Conservation (phyloP, 176 grass and related monocot genomes). For the Oryza rufipogon region DNA sequence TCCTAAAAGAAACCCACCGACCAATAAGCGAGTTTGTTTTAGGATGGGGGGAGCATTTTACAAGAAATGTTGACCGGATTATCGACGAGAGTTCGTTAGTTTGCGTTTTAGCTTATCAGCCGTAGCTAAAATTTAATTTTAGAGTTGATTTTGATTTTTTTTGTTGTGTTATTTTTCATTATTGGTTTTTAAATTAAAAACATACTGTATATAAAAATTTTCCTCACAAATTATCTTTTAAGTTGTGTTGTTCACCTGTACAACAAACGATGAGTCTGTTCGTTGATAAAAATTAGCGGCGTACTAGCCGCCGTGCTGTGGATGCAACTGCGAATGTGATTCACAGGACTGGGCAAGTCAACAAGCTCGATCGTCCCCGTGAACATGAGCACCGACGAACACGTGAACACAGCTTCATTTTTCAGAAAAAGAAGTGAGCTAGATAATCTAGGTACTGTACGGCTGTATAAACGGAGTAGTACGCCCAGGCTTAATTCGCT, state of each 20-base stretch:
- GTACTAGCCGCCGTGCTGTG: constrained; percentile 12
- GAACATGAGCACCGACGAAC: constrained; percentile 21
- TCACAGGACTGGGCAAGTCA: neutral
- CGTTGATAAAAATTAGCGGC: constrained; percentile 14
- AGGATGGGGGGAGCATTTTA: neutral
- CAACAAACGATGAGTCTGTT: too few relatives aligned
- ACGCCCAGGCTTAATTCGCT: neutral
- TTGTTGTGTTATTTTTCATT: too few relatives aligned
- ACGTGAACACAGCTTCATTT: constrained; percentile 19
- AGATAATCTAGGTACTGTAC: neutral
- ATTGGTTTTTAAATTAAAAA: too few relatives aligned
- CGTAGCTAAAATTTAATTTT: too few relatives aligned
- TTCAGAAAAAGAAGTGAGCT: neutral
- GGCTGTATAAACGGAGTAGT: neutral
- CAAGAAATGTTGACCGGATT: neutral
- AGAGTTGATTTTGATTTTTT: too few relatives aligned
- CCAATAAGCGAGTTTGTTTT: too few relatives aligned
- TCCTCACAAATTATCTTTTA: too few relatives aligned
- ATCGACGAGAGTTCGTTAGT: too few relatives aligned
- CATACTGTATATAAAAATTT: too few relatives aligned
- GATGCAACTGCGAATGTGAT: constrained; percentile 19
- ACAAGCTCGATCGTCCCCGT: constrained; percentile 7
- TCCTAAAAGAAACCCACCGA: too few relatives aligned
- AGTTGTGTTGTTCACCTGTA: too few relatives aligned
- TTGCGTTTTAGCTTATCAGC: too few relatives aligned